phyloP scores from a whole-genome alignment of 2,329 filamentous ascomycete species.

The Botryotinia convoluta region DNA sequence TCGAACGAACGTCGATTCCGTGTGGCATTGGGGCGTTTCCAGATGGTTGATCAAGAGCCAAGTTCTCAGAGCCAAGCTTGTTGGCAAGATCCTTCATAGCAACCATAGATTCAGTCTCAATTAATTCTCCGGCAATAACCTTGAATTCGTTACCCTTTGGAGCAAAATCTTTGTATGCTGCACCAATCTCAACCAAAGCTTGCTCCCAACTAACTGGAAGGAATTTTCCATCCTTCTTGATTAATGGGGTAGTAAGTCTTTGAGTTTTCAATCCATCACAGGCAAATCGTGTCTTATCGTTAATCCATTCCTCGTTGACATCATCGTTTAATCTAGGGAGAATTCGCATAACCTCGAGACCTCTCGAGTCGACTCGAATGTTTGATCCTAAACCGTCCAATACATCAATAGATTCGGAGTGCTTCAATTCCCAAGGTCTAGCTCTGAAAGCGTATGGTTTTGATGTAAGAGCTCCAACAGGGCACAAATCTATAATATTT shows the following conservation, averaged over 20 bases:
- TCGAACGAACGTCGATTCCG: constrained; percentile 88
- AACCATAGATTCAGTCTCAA: constrained; percentile 89
- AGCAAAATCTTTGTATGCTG: constrained; percentile 74
- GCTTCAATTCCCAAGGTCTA: constrained; percentile 94
- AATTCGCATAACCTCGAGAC: constrained; percentile 93
- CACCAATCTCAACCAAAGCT: constrained; percentile 80
- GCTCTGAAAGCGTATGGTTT: constrained; percentile 98
- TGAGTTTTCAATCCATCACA: constrained; percentile 97
- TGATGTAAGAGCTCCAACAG: constrained; percentile 91
- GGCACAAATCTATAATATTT: constrained; percentile 97
- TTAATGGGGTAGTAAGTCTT: constrained; percentile 85
- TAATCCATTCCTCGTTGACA: constrained; percentile 99
- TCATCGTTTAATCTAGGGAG: constrained; percentile 93
- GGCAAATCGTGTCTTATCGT: constrained; percentile 95
- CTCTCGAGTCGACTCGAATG: constrained; percentile 89
- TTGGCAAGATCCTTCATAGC: constrained; percentile 97
- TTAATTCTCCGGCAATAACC: constrained; percentile 84
- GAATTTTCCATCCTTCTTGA: constrained; percentile 87
- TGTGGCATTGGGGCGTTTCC: constrained; percentile 84
- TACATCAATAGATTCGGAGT: constrained; percentile 94
- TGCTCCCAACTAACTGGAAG: constrained; percentile 94
- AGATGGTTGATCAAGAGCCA: constrained; percentile 85
- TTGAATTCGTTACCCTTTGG: constrained; percentile 95
- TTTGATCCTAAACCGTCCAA: constrained; percentile 90
- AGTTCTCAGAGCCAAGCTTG: constrained; percentile 92